These are phyloP conservation scores for Maudiozyma pseudohumilis DNA, from an alignment of 805 yeast genomes.

Conservation along the genomic window DNA sequence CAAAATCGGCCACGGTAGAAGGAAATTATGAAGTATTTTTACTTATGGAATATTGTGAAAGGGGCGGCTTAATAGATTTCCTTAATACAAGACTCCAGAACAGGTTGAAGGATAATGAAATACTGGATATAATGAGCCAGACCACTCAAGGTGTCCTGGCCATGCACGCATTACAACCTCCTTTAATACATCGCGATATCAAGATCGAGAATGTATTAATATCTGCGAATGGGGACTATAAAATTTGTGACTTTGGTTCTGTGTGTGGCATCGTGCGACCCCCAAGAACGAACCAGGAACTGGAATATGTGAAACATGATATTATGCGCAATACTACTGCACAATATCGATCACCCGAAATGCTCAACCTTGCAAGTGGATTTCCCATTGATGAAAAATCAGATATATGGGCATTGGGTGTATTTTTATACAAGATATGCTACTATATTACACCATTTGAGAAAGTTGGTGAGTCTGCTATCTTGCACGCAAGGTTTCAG, in stretches of 20 bases:
- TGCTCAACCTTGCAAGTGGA: conserved; percentile 62
- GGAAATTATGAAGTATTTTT: conserved; percentile 70
- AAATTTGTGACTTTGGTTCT: conserved; percentile 77
- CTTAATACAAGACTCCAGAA: conserved; percentile 65
- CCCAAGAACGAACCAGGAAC: conserved; percentile 53
- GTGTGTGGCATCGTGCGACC: conserved; percentile 57
- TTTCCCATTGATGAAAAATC: conserved; percentile 72
- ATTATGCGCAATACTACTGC: conserved; percentile 75
- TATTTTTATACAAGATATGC: conserved; percentile 66
- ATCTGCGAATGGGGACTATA: conserved; percentile 46
- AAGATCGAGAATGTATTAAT: conserved; percentile 74
- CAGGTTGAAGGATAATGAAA: conserved; percentile 57
- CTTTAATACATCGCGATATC: conserved; percentile 68
- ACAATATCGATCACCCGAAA: conserved; percentile 77
- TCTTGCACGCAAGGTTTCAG: conserved; percentile 45
- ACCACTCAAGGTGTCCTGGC: conserved; percentile 65
- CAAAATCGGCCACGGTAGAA: conserved; percentile 43
- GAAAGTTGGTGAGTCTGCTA: conserved; percentile 50
- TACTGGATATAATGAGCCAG: conserved; percentile 59
- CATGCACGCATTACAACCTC: conserved; percentile 65
- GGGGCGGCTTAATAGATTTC: conserved; percentile 70
- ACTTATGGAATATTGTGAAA: conserved; percentile 70
- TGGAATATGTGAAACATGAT: conserved; percentile 52
- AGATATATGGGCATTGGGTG: conserved; percentile 81
- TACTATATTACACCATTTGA: conserved; percentile 81